Evolutionary conservation across 2,329 filamentous ascomycete species (phyloP).

Genomic region (Emmonsia crescens): DNA sequence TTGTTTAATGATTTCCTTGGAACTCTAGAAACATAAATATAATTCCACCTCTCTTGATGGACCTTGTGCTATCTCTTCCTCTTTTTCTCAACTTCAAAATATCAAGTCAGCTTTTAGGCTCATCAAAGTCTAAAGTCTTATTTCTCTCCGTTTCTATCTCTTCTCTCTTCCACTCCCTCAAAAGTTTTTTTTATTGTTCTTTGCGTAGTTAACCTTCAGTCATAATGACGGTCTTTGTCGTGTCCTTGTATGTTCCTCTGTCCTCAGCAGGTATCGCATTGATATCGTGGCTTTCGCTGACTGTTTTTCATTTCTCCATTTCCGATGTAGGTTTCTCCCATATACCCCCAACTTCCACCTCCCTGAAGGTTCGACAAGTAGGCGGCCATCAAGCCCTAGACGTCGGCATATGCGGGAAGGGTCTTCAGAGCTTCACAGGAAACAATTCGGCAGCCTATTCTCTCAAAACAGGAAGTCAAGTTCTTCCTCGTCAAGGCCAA

Average conservation of each 20-base stretch:
- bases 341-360: constrained; percentile 84
- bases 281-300: neutral
- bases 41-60: neutral
- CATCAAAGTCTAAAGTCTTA: neutral
- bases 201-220: constrained; percentile 5
- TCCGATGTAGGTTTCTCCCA: constrained; percentile 67
- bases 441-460: constrained; percentile 28
- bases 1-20: neutral
- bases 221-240: constrained; percentile 50
- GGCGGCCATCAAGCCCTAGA: constrained; percentile 6
- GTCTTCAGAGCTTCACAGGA: constrained; percentile 13
- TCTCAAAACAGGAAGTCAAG: constrained; percentile 18
- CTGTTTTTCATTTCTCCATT: constrained; percentile 38
- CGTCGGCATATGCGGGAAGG: constrained; percentile 7
- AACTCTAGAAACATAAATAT: neutral
- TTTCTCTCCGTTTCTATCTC: neutral
- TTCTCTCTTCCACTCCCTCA: neutral
- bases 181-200: neutral
- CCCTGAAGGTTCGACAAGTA: constrained; percentile 7
- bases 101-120: neutral
- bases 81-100: neutral
- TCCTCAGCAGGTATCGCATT: neutral
- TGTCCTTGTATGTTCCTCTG: constrained; percentile 43
- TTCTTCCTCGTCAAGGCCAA: constrained; percentile 2
- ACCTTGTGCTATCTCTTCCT: neutral